These are phyloP conservation scores for Scutellaria galericulata DNA, from an alignment of 257 asterid genomes.

Conservation along the genomic window DNA sequence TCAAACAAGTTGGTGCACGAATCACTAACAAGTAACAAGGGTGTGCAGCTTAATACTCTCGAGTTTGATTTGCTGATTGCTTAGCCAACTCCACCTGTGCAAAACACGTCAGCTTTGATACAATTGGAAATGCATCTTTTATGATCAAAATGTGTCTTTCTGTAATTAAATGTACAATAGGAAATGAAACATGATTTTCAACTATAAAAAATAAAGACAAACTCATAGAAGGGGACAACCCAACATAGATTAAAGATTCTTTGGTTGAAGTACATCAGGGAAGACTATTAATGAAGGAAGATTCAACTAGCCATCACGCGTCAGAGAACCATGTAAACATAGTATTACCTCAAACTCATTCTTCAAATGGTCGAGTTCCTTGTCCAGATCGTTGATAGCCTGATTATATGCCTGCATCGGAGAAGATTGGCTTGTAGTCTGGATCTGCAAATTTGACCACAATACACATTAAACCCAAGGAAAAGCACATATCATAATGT, in stretches of 20 bases:
- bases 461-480: constrained; percentile 15
- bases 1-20: not conserved
- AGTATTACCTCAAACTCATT: constrained; percentile 70
- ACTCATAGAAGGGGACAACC: too few species aligned
- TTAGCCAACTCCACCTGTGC: constrained; percentile 52
- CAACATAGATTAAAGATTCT: not conserved
- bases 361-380: constrained; percentile 90
- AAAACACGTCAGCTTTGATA: too few species aligned
- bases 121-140: not conserved
- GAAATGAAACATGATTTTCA: not conserved
- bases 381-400: constrained; percentile 94
- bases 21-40: not conserved
- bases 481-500: too few species aligned
- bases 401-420: constrained; percentile 99
- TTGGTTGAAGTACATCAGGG: too few species aligned
- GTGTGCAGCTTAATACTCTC: constrained; percentile 39
- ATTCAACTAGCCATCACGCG: constrained; percentile 10
- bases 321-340: constrained; percentile 3
- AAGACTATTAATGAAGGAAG: not conserved
- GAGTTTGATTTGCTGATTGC: constrained; percentile 38
- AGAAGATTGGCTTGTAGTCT: constrained; percentile 92
- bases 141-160: constrained; percentile 1
- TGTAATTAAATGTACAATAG: not conserved
- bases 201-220: not conserved
- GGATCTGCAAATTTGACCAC: constrained; percentile 62